A percentile compares a stretch with the other conserved stretches of the same genome.
These are phyloP conservation scores for Teratosphaeria epicoccoides DNA, from an alignment of 2,329 filamentous ascomycete species.

Conservation along the genomic window DNA sequence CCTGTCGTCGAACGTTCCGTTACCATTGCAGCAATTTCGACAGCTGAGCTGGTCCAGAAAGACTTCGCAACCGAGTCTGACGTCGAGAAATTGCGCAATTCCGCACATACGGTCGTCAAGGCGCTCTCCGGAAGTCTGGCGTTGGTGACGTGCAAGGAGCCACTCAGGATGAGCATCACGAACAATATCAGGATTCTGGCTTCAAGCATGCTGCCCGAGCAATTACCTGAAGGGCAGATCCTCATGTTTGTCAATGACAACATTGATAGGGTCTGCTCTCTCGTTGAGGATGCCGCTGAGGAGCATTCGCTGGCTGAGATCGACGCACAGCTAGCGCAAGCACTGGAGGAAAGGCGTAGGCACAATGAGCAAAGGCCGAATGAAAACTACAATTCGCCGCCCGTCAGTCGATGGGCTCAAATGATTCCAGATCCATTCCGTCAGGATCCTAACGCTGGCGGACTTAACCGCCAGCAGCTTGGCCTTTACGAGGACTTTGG, in stretches of 20 bases:
- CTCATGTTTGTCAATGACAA: conserved; percentile 99
- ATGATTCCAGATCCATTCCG: conserved; percentile 92
- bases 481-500: conserved; percentile 96
- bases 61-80: conserved; percentile 92
- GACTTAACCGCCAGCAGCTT: conserved; percentile 78
- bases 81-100: conserved; percentile 72
- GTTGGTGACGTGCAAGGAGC: conserved; percentile 96
- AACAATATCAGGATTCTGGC: conserved; percentile 92
- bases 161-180: conserved; percentile 87
- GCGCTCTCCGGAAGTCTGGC: conserved; percentile 87
- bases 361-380: conserved; percentile 66
- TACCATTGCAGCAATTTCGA: conserved; percentile 94
- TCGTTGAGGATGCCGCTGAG: conserved; percentile 93
- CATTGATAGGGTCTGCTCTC: conserved; percentile 79
- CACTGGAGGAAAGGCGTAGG: conserved; percentile 65
- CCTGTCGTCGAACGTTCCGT: conserved; percentile 96
- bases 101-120: conserved; percentile 89
- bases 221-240: conserved; percentile 85
- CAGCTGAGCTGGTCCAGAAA: conserved; percentile 88
- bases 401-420: conserved; percentile 78
- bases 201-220: conserved; percentile 48
- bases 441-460: conserved; percentile 48
- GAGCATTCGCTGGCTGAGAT: conserved; percentile 89
- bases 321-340: conserved; percentile 77
- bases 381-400: conserved; percentile 69